Conservation (phyloP, 192 early-diverging fungal genomes). For the Backusella sp. region DNA sequence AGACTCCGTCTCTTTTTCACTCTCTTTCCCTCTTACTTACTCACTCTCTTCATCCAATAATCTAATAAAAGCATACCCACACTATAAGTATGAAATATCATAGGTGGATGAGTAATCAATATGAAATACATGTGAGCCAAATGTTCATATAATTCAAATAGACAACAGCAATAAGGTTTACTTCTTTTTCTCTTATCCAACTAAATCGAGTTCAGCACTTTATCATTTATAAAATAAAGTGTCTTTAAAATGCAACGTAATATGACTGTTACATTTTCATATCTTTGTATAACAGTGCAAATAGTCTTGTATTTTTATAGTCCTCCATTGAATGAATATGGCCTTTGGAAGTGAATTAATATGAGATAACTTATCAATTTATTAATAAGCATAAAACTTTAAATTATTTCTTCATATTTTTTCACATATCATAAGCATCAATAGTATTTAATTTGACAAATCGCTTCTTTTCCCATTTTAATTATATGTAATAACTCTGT, state of each 20-base stretch:
- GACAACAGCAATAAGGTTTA: background rate
- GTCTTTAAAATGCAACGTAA: background rate
- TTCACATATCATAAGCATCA: background rate
- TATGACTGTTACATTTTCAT: conserved; percentile 1
- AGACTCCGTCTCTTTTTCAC: background rate
- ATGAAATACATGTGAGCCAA: background rate
- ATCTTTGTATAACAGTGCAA: background rate
- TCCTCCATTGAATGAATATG: background rate
- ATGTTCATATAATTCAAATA: background rate
- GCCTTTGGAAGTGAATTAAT: background rate
- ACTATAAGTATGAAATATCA: background rate
- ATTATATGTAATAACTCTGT: background rate
- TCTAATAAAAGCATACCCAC: background rate
- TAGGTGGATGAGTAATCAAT: background rate
- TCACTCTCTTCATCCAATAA: background rate
- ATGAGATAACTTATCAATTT: background rate
- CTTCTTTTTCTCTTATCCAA: background rate
- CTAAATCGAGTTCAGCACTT: background rate
- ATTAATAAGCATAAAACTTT: background rate
- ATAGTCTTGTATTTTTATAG: background rate
- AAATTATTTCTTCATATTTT: background rate
- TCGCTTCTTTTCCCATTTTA: background rate
- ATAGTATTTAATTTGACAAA: background rate
- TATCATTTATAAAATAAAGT: background rate
- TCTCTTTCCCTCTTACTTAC: background rate